phyloP scores from a whole-genome alignment of 176 grass and related monocot species.

The Triticum monococcum region DNA sequence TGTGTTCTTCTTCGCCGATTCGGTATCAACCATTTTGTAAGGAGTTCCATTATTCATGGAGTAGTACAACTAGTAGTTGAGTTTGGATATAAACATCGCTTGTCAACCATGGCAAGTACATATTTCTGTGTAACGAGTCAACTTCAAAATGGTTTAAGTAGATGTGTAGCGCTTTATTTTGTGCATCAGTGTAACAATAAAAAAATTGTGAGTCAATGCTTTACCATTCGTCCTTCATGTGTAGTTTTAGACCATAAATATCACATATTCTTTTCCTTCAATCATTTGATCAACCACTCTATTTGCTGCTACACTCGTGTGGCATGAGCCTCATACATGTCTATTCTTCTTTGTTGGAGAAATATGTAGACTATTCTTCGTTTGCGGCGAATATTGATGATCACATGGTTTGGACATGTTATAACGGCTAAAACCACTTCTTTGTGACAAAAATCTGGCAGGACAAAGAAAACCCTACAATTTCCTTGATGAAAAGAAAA shows the following conservation, averaged over 20 bases:
- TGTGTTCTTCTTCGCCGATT: neutral
- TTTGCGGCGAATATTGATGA: no score
- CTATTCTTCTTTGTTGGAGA: neutral
- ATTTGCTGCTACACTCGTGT: neutral
- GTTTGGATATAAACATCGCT: neutral
- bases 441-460: no score
- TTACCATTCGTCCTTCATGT: neutral
- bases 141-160: neutral
- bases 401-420: no score
- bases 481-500: no score
- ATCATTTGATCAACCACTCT: neutral
- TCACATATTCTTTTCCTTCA: neutral
- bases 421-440: no score
- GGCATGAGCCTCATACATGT: neutral
- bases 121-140: constrained; percentile 11
- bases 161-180: neutral
- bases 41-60: neutral
- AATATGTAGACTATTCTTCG: neutral
- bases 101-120: neutral
- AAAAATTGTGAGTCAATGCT: neutral
- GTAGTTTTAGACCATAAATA: neutral
- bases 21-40: neutral
- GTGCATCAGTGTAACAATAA: neutral
- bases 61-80: constrained; percentile 1
- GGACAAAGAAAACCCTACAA: no score